Evolutionary conservation across 345 rosid species (phyloP), one percentile per base, ranked within the genome.

Genomic region (Balakata baccata): DNA sequence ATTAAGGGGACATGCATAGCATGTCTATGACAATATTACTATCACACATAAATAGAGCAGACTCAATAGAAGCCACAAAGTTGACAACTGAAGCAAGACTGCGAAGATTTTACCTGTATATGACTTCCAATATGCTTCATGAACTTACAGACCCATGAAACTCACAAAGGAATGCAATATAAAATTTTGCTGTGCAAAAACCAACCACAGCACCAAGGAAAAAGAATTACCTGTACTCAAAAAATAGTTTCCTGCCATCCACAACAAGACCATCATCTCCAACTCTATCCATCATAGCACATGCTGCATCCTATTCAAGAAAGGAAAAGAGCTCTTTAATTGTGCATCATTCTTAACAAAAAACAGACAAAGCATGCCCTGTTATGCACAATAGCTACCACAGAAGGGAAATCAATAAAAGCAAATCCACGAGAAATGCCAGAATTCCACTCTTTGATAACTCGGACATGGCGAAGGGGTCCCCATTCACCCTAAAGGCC

Each of bases 351-450:
- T 49, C n/a, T 73, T 62, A 57, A 71, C 73, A 77, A 70, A 20
- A n/a, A 65, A 78, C 25, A 64, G 3, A 64, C 11, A 5, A 38
- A 25, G 47, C 74, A 37, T 62, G 67, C 65, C 64, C 77, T 41
- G 8, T 50, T 58, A 53, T 62, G 54, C 39, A 25, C 58, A 52
- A 73, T 51, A 74, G 6, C 16, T 86, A 95, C 99, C 94, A 84
- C 90, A 4, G 99, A 87, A 68, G 94, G 96, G 80, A 95, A 95
- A 81, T 95, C 98, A 60, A 95, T 83, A 77, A 95, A 95, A 63
- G 99, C 97, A 87, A 93, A 91, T 69, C 99, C 99, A 72, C 97
- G 98, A 62, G 98, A 91, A 70, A 88, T 56, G 65, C 99, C 99
- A 71, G 98, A 89, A 84, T 70, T 84, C 75, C 92, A 77, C 84